Conservation (phyloP, 2,329 filamentous ascomycete genomes). For the Teratosphaeria nubilosa region DNA sequence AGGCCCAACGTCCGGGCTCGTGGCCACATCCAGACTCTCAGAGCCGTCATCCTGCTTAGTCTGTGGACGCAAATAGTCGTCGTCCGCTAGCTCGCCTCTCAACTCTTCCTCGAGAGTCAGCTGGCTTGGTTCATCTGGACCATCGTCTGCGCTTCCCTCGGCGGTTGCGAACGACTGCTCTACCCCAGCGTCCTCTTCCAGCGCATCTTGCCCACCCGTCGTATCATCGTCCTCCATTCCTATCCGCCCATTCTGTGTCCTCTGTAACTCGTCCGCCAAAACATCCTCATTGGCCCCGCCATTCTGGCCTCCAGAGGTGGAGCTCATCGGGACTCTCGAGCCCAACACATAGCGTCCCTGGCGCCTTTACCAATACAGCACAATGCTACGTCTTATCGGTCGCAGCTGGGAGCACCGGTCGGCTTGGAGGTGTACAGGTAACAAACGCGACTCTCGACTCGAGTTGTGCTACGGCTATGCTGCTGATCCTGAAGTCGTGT, state of each 20-base stretch:
- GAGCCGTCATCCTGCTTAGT: slow-evolving; percentile 1
- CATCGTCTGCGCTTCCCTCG: slow-evolving; percentile 1
- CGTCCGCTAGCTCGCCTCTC: slow-evolving; percentile 7
- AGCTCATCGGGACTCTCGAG: slow-evolving; percentile 55
- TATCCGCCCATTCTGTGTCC: slow-evolving; percentile 12
- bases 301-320: slow-evolving; percentile 52
- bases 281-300: slow-evolving; percentile 49
- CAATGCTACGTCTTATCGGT: neutral
- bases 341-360: slow-evolving; percentile 42
- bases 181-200: neutral
- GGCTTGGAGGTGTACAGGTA: neutral
- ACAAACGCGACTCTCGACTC: neutral
- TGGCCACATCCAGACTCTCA: slow-evolving; percentile 12
- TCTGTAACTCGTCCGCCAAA: slow-evolving; percentile 26
- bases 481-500: neutral
- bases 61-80: neutral
- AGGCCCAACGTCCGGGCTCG: slow-evolving; percentile 11
- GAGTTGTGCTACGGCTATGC: slow-evolving; percentile 2
- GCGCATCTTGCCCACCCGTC: neutral
- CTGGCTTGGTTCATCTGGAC: slow-evolving; percentile 9
- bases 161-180: neutral
- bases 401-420: neutral
- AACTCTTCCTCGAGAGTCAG: slow-evolving; percentile 4
- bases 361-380: neutral
- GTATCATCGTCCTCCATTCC: neutral